Percentiles rank a stretch among this genome's conserved stretches.
phyloP scores from a whole-genome alignment of 805 yeast genomes.

The Wickerhamiella siamensis region DNA sequence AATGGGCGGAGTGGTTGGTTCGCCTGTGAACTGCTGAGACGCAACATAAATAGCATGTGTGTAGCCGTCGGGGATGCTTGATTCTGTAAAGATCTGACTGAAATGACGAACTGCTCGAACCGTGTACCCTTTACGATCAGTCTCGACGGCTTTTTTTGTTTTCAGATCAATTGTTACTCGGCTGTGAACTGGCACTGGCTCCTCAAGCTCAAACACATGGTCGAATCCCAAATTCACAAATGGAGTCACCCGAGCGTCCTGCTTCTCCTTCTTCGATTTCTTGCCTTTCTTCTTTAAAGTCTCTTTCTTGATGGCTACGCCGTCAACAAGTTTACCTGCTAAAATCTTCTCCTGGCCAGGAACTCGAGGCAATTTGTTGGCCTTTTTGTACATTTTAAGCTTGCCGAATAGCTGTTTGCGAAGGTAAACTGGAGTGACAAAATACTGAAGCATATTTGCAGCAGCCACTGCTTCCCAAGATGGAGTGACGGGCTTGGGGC shows the following conservation, averaged over 20 bases:
- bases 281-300: slow-evolving; percentile 31
- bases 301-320: slow-evolving; percentile 50
- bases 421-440: slow-evolving; percentile 74
- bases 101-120: slow-evolving; percentile 54
- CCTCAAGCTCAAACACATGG: slow-evolving; percentile 40
- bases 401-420: slow-evolving; percentile 47
- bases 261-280: slow-evolving; percentile 36
- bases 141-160: slow-evolving; percentile 50
- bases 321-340: slow-evolving; percentile 27
- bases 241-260: slow-evolving; percentile 44
- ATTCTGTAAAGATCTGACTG: slow-evolving; percentile 54
- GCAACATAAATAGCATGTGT: slow-evolving; percentile 49
- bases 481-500: slow-evolving; percentile 9
- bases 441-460: slow-evolving; percentile 60
- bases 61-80: slow-evolving; percentile 53
- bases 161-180: slow-evolving; percentile 67
- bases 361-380: slow-evolving; percentile 55
- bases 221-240: slow-evolving; percentile 63
- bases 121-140: slow-evolving; percentile 53
- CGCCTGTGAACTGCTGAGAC: slow-evolving; percentile 46
- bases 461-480: slow-evolving; percentile 17
- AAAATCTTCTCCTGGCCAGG: slow-evolving; percentile 50
- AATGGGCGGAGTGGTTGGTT: slow-evolving; percentile 17
- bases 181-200: slow-evolving; percentile 57
- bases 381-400: slow-evolving; percentile 36